phyloP scores from a whole-genome alignment of 495 filamentous ascomycete species.

The Aspergillus haitiensis region DNA sequence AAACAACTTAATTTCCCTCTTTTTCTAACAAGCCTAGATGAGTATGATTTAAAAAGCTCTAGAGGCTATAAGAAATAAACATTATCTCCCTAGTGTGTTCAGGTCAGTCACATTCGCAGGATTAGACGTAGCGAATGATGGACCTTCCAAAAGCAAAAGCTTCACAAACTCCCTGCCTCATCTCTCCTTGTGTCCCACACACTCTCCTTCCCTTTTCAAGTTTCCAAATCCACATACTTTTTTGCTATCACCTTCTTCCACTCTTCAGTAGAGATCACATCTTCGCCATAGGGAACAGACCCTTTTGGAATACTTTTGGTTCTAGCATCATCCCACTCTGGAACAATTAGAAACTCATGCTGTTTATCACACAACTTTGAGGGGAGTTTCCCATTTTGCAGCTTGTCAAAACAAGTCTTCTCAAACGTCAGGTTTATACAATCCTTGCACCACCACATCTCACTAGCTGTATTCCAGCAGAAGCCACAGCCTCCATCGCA shows the following conservation, averaged over 20 bases:
- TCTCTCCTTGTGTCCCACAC: background rate
- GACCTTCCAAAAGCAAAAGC: background rate
- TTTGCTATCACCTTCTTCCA: conserved; percentile 37
- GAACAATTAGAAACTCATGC: conserved; percentile 40
- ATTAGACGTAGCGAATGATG: no score
- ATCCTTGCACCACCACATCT: conserved; percentile 39
- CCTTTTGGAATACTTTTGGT: conserved; percentile 23
- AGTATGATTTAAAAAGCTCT: no score
- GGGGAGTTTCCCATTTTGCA: conserved; percentile 29
- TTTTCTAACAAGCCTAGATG: no score
- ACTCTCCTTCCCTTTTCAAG: background rate
- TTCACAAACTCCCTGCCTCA: background rate
- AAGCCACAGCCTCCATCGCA: conserved; percentile 31
- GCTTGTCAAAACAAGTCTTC: conserved; percentile 29
- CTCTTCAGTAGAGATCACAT: conserved; percentile 36
- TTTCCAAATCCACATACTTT: conserved; percentile 25
- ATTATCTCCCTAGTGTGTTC: background rate
- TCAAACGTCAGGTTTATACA: conserved; percentile 37
- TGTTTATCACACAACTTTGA: conserved; percentile 34
- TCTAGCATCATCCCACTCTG: conserved; percentile 32
- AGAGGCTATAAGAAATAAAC: no score
- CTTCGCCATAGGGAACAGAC: conserved; percentile 32
- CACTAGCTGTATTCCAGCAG: conserved; percentile 26
- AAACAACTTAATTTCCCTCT: no score
- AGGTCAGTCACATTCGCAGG: background rate